phyloP scores from a whole-genome alignment of 805 yeast genomes.

The Saccharomycopsis vini region DNA sequence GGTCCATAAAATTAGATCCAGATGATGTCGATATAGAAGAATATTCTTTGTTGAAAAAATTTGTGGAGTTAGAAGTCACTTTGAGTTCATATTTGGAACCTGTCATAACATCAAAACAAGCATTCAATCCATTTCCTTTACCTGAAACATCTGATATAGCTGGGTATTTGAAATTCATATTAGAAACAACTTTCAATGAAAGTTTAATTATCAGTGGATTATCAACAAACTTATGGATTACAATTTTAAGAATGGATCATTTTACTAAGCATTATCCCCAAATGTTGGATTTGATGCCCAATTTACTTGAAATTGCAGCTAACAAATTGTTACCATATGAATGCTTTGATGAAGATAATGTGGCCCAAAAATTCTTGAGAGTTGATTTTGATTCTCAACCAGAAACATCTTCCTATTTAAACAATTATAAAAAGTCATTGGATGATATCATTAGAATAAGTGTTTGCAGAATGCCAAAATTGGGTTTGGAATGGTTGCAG shows the following conservation, averaged over 20 bases:
- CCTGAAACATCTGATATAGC: constrained; percentile 52
- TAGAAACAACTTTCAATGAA: constrained; percentile 74
- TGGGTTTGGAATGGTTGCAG: constrained; percentile 76
- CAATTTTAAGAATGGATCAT: constrained; percentile 74
- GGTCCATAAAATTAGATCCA: constrained; percentile 42
- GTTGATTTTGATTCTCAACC: constrained; percentile 83
- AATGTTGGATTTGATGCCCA: constrained; percentile 41
- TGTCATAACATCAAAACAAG: constrained; percentile 24
- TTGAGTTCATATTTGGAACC: constrained; percentile 68
- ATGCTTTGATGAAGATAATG: constrained; percentile 54
- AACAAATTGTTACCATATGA: constrained; percentile 69
- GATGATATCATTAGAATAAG: constrained; percentile 88
- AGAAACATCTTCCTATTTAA: constrained; percentile 67
- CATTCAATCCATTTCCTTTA: constrained; percentile 23
- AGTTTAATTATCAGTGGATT: constrained; percentile 86
- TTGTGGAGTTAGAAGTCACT: constrained; percentile 88
- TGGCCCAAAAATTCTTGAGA: constrained; percentile 59
- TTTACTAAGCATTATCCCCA: constrained; percentile 29
- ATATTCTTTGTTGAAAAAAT: constrained; percentile 77
- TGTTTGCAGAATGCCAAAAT: constrained; percentile 77
- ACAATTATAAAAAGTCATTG: constrained; percentile 71
- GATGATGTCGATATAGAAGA: constrained; percentile 70
- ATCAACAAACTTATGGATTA: constrained; percentile 90
- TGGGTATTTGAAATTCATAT: constrained; percentile 62
- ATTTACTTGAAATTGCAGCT: constrained; percentile 66